These are phyloP conservation scores for Hamigera avellanea DNA, from an alignment of 495 filamentous ascomycete genomes.

Conservation along the genomic window DNA sequence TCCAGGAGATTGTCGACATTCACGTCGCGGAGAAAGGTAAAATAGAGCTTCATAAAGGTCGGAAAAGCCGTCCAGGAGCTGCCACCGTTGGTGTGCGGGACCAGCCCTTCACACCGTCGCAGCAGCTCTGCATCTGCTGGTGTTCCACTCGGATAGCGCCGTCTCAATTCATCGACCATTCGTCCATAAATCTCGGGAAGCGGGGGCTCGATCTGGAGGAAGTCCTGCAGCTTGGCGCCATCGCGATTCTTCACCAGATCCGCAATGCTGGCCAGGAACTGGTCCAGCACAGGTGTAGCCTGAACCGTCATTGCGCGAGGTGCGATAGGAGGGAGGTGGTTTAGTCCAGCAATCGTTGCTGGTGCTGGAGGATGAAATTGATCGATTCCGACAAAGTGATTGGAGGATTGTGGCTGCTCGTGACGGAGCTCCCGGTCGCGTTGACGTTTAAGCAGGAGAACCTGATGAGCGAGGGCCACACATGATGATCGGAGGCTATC, in stretches of 20 bases:
- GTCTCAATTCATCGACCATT: slow-evolving; percentile 54
- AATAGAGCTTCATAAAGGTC: slow-evolving; percentile 66
- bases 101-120: slow-evolving; percentile 39
- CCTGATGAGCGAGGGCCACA: neutral
- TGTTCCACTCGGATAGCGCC: slow-evolving; percentile 37
- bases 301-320: slow-evolving; percentile 14
- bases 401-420: too few relatives aligned
- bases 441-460: neutral
- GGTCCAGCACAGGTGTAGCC: slow-evolving; percentile 35
- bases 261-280: slow-evolving; percentile 44
- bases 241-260: slow-evolving; percentile 42
- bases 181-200: slow-evolving; percentile 52
- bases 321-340: too few relatives aligned
- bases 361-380: neutral
- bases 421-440: neutral
- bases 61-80: slow-evolving; percentile 64
- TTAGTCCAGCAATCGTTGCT: neutral
- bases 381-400: slow-evolving; percentile 2
- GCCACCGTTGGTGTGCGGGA: slow-evolving; percentile 48
- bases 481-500: neutral
- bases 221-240: slow-evolving; percentile 42
- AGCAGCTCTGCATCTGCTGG: slow-evolving; percentile 43
- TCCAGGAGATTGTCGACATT: slow-evolving; percentile 61
- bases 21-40: slow-evolving; percentile 67
- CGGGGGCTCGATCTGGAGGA: slow-evolving; percentile 53